Evolutionary conservation across 352 stramenopile genomes (phyloP).

Genomic region (Blastocystis sp.): DNA sequence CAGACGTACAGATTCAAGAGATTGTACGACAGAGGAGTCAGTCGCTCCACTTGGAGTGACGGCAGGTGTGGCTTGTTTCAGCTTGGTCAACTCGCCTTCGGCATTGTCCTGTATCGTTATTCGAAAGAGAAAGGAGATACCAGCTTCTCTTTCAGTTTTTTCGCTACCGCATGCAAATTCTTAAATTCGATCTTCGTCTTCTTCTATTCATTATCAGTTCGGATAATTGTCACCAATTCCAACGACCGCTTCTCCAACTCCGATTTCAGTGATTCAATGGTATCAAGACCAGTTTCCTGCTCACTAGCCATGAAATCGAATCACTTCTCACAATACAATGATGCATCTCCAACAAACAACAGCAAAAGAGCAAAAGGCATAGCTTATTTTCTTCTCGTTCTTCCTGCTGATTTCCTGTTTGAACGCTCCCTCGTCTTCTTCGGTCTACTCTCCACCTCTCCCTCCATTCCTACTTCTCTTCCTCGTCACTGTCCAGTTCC

Average conservation of each 20-base stretch:
- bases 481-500: no score
- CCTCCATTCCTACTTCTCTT: neutral
- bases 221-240: neutral
- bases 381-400: no score
- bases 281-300: neutral
- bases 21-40: neutral
- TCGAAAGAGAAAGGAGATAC: neutral
- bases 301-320: neutral
- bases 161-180: slow-evolving; percentile 31
- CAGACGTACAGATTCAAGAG: neutral
- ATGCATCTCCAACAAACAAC: neutral
- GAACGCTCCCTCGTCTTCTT: neutral
- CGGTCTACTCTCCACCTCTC: neutral
- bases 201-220: slow-evolving; percentile 12
- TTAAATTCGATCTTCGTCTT: slow-evolving; percentile 45
- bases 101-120: neutral
- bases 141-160: slow-evolving; percentile 47
- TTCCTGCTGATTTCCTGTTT: no score
- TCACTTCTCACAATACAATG: neutral
- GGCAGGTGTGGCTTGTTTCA: neutral
- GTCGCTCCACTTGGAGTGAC: neutral
- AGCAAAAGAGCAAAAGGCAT: neutral
- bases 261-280: slow-evolving; percentile 10
- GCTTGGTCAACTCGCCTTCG: neutral
- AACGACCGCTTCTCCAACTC: neutral